Conservation (phyloP, 2,329 filamentous ascomycete genomes). For the Ascosphaera acerosa region DNA sequence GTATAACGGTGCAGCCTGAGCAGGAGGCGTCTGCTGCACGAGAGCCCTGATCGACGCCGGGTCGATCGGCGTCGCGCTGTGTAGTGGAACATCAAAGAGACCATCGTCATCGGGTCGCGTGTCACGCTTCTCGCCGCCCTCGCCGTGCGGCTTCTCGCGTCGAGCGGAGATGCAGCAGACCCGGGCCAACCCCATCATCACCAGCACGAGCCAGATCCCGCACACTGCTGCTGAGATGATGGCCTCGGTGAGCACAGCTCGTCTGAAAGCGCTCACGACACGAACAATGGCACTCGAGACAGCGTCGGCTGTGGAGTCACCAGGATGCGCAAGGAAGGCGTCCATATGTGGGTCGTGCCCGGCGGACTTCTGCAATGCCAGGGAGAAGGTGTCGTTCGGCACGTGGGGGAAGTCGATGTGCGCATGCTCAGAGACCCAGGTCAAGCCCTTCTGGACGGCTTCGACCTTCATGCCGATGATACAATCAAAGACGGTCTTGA, state of each 20-base stretch:
- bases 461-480: slow-evolving; percentile 73
- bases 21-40: too few species aligned
- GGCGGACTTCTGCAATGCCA: slow-evolving; percentile 39
- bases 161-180: slow-evolving; percentile 35
- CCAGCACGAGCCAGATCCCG: slow-evolving; percentile 50
- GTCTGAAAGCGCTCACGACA: slow-evolving; percentile 41
- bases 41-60: too few species aligned
- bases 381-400: slow-evolving; percentile 55
- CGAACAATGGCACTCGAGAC: slow-evolving; percentile 50
- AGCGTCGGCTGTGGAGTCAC: slow-evolving; percentile 49
- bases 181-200: slow-evolving; percentile 46
- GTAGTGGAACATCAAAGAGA: too few species aligned
- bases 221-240: slow-evolving; percentile 55
- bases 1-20: too few species aligned
- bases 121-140: slow-evolving; percentile 25
- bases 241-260: slow-evolving; percentile 46
- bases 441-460: slow-evolving; percentile 64
- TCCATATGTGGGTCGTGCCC: slow-evolving; percentile 27
- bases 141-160: slow-evolving; percentile 33
- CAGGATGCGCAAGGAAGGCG: slow-evolving; percentile 50
- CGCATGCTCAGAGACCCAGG: slow-evolving; percentile 75
- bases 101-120: too few species aligned
- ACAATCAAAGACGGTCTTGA: slow-evolving; percentile 59
- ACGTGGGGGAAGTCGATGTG: slow-evolving; percentile 59
- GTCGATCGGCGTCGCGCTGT: too few species aligned